Evolutionary conservation across 2,329 filamentous ascomycete genomes (phyloP).

Genomic region (Didymella pomorum): DNA sequence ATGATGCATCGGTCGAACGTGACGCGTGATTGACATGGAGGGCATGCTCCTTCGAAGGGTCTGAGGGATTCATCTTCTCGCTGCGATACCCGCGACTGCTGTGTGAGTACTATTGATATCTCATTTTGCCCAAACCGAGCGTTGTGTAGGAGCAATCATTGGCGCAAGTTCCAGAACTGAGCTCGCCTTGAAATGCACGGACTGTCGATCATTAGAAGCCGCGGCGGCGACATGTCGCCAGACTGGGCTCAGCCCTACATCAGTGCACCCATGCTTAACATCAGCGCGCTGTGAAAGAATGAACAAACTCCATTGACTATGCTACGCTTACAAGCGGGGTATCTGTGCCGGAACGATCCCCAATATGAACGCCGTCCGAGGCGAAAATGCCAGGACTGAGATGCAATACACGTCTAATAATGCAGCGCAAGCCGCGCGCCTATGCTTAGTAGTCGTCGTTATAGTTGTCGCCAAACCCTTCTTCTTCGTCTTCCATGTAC

Average conservation of each 20-base stretch:
- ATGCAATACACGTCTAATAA: constrained; percentile 1
- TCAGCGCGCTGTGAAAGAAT: background rate
- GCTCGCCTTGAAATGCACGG: constrained; percentile 18
- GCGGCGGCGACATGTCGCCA: constrained; percentile 7
- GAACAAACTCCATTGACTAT: constrained; percentile 22
- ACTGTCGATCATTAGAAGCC: constrained; percentile 18
- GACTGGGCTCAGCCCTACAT: constrained; percentile 4
- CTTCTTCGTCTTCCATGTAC: constrained; percentile 54
- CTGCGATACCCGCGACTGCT: constrained; percentile 25
- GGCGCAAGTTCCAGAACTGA: constrained; percentile 12
- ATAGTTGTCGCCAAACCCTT: constrained; percentile 53
- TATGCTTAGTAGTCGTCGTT: constrained; percentile 32
- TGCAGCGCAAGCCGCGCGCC: background rate
- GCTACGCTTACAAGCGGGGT: constrained; percentile 25
- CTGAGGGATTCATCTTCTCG: constrained; percentile 32
- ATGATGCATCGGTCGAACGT: constrained; percentile 26
- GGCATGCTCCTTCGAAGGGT: constrained; percentile 15
- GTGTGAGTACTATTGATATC: constrained; percentile 15
- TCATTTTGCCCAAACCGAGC: constrained; percentile 11
- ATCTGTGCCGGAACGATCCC: constrained; percentile 19
- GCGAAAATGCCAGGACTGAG: constrained; percentile 1
- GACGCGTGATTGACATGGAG: constrained; percentile 32
- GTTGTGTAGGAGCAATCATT: constrained; percentile 14
- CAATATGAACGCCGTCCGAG: constrained; percentile 17
- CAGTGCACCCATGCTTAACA: background rate